Percentiles rank a stretch among this genome's conserved stretches.
Evolutionary conservation across 2,329 filamentous ascomycete species (phyloP).

Genomic region (Aspergillus nomiae): DNA sequence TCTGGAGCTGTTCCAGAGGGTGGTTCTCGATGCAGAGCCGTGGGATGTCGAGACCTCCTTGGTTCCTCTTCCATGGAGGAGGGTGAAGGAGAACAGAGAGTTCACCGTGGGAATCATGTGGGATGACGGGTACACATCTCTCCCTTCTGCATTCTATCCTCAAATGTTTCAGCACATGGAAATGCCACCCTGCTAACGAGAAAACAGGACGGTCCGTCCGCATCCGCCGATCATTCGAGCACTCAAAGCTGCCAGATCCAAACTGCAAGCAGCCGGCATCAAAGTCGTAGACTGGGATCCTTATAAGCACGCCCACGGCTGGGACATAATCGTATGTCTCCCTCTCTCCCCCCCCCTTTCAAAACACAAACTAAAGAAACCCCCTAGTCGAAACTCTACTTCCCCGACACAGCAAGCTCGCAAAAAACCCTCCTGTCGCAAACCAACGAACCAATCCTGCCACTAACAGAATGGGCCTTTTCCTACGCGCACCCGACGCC

Average conservation of each 20-base stretch:
- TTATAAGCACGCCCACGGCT: conserved; percentile 35
- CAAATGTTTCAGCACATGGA: no score
- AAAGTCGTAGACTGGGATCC: conserved; percentile 42
- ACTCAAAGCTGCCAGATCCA: conserved; percentile 25
- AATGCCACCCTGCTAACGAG: background rate
- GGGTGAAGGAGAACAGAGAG: conserved; percentile 21
- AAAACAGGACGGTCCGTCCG: conserved; percentile 57
- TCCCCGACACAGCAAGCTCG: conserved; percentile 46
- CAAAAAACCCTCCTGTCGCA: conserved; percentile 36
- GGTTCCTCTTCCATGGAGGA: conserved; percentile 45
- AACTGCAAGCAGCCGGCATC: conserved; percentile 47
- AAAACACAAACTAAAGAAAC: conserved; percentile 25
- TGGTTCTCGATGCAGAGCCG: conserved; percentile 41
- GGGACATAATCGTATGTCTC: conserved; percentile 36
- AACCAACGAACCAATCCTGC: conserved; percentile 49
- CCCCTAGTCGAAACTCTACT: conserved; percentile 47
- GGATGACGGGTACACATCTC: conserved; percentile 55
- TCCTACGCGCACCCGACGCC: conserved; percentile 23
- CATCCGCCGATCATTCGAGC: conserved; percentile 64
- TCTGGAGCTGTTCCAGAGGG: conserved; percentile 42
- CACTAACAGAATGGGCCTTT: conserved; percentile 47
- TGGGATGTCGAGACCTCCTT: conserved; percentile 47
- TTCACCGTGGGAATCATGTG: conserved; percentile 61
- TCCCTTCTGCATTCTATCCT: no score
- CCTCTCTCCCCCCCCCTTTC: background rate